These are phyloP conservation scores for Rhododendron griersonianum DNA, from an alignment of 148 eudicot genomes.

Conservation along the genomic window DNA sequence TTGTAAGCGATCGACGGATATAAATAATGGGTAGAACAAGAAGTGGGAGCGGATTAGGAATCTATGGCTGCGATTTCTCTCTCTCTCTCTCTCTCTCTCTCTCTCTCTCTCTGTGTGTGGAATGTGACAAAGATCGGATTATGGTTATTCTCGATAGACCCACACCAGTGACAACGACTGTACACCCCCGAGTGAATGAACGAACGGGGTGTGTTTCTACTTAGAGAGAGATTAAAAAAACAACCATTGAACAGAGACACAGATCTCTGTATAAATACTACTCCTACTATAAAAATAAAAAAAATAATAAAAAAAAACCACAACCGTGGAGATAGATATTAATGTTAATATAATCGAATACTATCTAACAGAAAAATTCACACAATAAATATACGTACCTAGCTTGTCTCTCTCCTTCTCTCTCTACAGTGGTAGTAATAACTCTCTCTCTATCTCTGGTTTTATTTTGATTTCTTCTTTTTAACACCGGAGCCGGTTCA, in stretches of 20 bases:
- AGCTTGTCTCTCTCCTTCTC: neutral
- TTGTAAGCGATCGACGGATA: neutral
- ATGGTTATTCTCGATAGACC: neutral
- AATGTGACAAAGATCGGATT: constrained; percentile 16
- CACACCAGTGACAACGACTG: neutral
- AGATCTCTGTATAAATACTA: neutral
- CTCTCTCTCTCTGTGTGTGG: neutral
- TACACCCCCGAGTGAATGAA: neutral
- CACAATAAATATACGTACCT: neutral
- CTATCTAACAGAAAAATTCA: neutral
- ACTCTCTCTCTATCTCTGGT: neutral
- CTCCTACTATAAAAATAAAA: neutral
- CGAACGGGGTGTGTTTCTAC: neutral
- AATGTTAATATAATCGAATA: neutral
- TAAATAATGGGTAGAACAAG: constrained; percentile 10
- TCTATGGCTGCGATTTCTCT: constrained; percentile 27
- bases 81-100: constrained; percentile 9
- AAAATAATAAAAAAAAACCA: neutral
- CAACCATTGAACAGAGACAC: neutral
- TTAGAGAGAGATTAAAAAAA: neutral
- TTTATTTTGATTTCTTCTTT: neutral
- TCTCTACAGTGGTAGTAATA: neutral
- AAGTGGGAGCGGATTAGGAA: constrained; percentile 23
- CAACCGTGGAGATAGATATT: neutral
- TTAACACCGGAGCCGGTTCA: neutral